Percentiles rank a stretch among this genome's conserved stretches.
These are phyloP conservation scores for Dactylellina leptospora DNA, from an alignment of 2,329 filamentous ascomycete species.

Conservation along the genomic window DNA sequence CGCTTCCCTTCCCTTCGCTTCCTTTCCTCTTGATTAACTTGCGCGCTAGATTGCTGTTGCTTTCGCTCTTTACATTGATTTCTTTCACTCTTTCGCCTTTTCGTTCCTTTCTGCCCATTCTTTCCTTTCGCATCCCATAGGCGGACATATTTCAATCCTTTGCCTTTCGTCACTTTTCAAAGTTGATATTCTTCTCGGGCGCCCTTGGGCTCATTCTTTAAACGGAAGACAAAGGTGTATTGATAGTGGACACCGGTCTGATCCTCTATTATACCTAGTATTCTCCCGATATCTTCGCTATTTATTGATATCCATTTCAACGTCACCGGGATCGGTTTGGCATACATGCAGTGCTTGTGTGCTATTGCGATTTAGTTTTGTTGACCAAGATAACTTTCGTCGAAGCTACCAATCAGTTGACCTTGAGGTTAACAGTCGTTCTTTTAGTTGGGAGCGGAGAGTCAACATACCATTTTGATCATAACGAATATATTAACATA, in stretches of 20 bases:
- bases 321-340: not conserved
- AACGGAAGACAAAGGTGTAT: no score
- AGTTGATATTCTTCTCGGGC: no score
- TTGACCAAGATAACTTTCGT: not conserved
- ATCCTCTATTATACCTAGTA: no score
- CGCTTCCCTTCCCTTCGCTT: constrained; percentile 25
- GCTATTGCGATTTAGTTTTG: not conserved
- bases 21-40: constrained; percentile 19
- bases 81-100: constrained; percentile 9
- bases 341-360: constrained; percentile 29
- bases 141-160: constrained; percentile 3
- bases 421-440: constrained; percentile 35
- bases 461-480: not conserved
- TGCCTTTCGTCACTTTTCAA: constrained; percentile 1
- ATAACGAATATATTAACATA: not conserved
- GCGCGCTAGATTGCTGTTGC: constrained; percentile 26
- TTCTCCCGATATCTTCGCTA: no score
- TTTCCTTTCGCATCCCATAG: constrained; percentile 4
- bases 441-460: constrained; percentile 35
- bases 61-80: constrained; percentile 34
- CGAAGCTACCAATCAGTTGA: constrained; percentile 42
- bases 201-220: no score
- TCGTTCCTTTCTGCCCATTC: constrained; percentile 9
- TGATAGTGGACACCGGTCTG: no score
- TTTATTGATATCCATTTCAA: not conserved